Evolutionary conservation across 2,329 filamentous ascomycete species (phyloP).

Genomic region (Fusarium sp.): DNA sequence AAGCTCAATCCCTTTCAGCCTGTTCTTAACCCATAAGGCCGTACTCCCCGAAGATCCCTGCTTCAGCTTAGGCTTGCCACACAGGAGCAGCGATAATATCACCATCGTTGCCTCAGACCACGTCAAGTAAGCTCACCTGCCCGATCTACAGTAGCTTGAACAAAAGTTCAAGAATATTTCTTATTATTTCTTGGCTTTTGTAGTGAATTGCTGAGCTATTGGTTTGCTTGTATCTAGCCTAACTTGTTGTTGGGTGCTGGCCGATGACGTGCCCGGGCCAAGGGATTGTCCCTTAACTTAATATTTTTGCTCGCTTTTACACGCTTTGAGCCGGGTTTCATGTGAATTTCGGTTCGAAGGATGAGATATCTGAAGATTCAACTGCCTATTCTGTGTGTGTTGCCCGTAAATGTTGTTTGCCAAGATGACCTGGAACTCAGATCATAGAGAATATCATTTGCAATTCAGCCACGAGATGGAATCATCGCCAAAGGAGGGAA

Average conservation of each 20-base stretch:
- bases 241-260: constrained; percentile 18
- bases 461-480: constrained; percentile 17
- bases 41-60: constrained; percentile 32
- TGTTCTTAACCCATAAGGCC: constrained; percentile 17
- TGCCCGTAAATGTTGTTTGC: not conserved
- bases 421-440: not conserved
- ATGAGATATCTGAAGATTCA: fast-evolving
- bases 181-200: constrained; percentile 6
- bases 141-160: constrained; percentile 4
- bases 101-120: constrained; percentile 20
- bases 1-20: not conserved
- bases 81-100: not conserved
- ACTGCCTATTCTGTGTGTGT: not conserved
- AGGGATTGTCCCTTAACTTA: not conserved
- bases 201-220: not conserved
- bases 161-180: not conserved
- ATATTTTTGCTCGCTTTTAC: not conserved
- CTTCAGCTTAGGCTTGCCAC: not conserved
- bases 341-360: not conserved
- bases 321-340: constrained; percentile 5
- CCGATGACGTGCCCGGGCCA: constrained; percentile 32
- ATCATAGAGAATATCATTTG: constrained; percentile 5
- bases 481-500: not conserved
- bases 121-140: constrained; percentile 32
- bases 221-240: not conserved